Base-by-base conservation (phyloP, 352 stramenopile species). In the Globisporangium paroecandrum region DNA sequence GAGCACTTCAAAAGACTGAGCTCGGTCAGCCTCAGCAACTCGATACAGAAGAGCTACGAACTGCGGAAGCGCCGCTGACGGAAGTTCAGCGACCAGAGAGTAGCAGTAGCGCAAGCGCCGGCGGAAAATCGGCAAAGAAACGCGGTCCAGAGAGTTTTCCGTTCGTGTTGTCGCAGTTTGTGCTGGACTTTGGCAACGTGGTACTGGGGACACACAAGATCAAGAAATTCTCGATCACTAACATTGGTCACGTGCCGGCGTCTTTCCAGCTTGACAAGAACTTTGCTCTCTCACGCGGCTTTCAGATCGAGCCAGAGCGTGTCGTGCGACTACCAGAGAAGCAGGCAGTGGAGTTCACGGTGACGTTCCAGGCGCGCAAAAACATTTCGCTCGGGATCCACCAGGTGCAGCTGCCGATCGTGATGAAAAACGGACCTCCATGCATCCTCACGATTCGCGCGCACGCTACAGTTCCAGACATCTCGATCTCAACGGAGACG, bases 161-260 rank as follows among this genome's bases (percentile, higher is more conserved):
- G 9, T 98, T 98, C 67, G 77, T 97, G 53, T 64, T 97, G 18
- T 96, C 89, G 3, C 81, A 93, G 62, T 98, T 98, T 68, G 82
- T 97, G 1, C 79, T 97, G 27, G 95, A 99, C 69, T 98, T 98
- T 71, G 95, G 94, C 0, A 95, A 98, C 68, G 90, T 99, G 58
- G 90, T 99, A 10, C 66, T 93, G 4, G 95, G 94, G 5, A 89
- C 90, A 8, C 94, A 95, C 64, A 93, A 93, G 65, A 94, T 97
- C 62, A 95, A 94, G 36, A 92, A 90, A 46, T 99, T 99, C 59
- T 85, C 77, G 43, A 83, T 99, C 27, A 94, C 89, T 9, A 99
- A 99, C 73, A 96, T 96, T 20, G 91, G 89, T 0, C 77, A 84
- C 47, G 79, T 92, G 20, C 75, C 91, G 27, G 76, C 94, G 10